phyloP scores from a whole-genome alignment of 2,329 filamentous ascomycete genomes.

The Colletotrichum spaethianum region DNA sequence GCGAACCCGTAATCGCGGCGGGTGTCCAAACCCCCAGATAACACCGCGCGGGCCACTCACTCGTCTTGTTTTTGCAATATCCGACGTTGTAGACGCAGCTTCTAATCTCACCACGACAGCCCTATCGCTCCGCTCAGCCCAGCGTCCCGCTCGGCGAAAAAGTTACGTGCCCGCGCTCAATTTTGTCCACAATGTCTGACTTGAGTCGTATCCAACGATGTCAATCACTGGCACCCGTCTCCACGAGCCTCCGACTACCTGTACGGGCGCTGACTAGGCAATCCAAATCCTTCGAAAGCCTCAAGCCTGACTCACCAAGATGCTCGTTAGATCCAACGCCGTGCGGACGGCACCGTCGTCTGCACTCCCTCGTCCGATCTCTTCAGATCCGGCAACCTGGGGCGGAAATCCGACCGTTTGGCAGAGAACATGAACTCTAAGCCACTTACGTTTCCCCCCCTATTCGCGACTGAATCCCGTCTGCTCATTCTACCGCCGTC shows the following conservation, averaged over 20 bases:
- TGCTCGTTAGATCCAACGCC: neutral
- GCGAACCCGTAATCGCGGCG: neutral
- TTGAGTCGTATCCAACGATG: neutral
- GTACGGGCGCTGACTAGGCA: neutral
- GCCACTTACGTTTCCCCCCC: neutral
- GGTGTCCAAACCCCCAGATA: neutral
- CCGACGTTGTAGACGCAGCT: neutral
- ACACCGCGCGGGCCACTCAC: neutral
- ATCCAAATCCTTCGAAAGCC: neutral
- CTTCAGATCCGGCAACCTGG: neutral
- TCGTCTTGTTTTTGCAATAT: neutral
- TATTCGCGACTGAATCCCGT: neutral
- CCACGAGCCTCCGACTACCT: too few species aligned
- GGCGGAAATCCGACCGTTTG: neutral
- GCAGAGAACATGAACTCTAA: neutral
- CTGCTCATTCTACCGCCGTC: neutral
- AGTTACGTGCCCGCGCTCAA: neutral
- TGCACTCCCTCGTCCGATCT: neutral
- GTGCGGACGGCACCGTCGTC: neutral
- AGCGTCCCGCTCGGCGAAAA: neutral
- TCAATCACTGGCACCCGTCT: neutral
- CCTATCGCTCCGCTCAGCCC: constrained; percentile 1
- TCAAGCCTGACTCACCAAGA: neutral
- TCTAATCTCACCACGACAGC: neutral
- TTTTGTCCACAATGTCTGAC: neutral